phyloP scores from a whole-genome alignment of 129 eudicot species.

The Flaveria brownii region DNA sequence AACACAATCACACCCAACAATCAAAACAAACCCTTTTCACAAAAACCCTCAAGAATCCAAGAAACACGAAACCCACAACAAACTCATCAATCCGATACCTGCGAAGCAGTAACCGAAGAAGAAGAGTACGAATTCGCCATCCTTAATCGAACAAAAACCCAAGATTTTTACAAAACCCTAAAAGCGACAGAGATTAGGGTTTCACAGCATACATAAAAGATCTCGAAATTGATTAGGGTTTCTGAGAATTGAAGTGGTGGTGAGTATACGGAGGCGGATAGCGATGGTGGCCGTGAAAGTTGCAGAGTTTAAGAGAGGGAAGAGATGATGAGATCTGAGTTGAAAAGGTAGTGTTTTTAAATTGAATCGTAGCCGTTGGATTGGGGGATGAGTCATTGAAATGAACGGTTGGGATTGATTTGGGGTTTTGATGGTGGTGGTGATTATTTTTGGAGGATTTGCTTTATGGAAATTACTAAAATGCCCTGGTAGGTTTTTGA shows the following conservation, averaged over 20 bases:
- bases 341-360: constrained; percentile 30
- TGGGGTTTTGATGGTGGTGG: constrained; percentile 18
- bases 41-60: too few relatives aligned
- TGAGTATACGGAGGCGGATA: constrained; percentile 23
- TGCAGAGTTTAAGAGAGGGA: constrained; percentile 38
- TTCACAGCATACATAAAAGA: constrained; percentile 12
- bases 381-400: constrained; percentile 14
- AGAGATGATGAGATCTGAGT: constrained; percentile 34
- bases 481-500: neutral
- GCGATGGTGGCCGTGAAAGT: constrained; percentile 31
- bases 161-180: constrained; percentile 21
- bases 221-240: neutral
- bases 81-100: constrained; percentile 38
- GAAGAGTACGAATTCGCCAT: constrained; percentile 78
- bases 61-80: too few relatives aligned
- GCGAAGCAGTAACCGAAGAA: constrained; percentile 58
- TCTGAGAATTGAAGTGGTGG: neutral
- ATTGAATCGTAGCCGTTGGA: constrained; percentile 34
- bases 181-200: constrained; percentile 11
- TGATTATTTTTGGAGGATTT: constrained; percentile 12
- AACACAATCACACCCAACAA: neutral
- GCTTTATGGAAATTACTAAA: constrained; percentile 11
- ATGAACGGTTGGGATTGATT: constrained; percentile 11
- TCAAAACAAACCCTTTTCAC: neutral
- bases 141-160: constrained; percentile 16